These are phyloP conservation scores for Chaetomiaceae sp. DNA, from an alignment of 2,329 filamentous ascomycete genomes.

Conservation along the genomic window DNA sequence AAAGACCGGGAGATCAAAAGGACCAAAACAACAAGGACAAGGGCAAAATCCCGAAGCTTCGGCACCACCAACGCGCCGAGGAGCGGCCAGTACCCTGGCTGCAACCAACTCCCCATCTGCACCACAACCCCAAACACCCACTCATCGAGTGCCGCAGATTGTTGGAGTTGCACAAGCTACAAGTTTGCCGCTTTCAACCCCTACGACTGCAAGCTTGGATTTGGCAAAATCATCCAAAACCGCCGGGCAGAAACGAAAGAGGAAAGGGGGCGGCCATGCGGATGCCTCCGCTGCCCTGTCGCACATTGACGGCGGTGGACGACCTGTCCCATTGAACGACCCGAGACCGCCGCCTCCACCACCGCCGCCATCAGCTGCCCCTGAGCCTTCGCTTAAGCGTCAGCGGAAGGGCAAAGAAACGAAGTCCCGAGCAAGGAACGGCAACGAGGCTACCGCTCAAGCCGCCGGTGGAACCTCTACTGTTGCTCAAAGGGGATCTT, in stretches of 20 bases:
- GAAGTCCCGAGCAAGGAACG: slow-evolving; percentile 22
- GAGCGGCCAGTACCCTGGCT: neutral
- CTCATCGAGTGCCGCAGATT: slow-evolving; percentile 2
- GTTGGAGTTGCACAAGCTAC: slow-evolving; percentile 5
- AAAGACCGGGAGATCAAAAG: slow-evolving; percentile 38
- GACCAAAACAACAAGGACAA: slow-evolving; percentile 32
- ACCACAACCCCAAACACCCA: neutral
- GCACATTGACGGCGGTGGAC: slow-evolving; percentile 11
- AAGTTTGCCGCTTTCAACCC: slow-evolving; percentile 5
- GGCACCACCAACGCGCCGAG: neutral
- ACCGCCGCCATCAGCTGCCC: neutral
- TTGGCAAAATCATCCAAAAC: slow-evolving; percentile 8
- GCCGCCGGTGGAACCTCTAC: slow-evolving; percentile 1
- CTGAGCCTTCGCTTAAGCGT: slow-evolving; percentile 33
- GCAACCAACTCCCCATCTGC: slow-evolving; percentile 3
- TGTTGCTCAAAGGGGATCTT: neutral
- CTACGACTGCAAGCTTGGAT: slow-evolving; percentile 12
- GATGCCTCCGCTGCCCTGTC: slow-evolving; percentile 5
- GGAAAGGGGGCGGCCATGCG: slow-evolving; percentile 23
- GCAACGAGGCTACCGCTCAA: slow-evolving; percentile 10
- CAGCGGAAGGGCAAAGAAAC: slow-evolving; percentile 35
- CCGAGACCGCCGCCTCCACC: neutral
- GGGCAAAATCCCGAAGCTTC: neutral
- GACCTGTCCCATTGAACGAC: slow-evolving; percentile 11
- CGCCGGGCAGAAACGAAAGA: slow-evolving; percentile 31